phyloP scores from a whole-genome alignment of 2,329 filamentous ascomycete species.

The Claviceps digitariae region DNA sequence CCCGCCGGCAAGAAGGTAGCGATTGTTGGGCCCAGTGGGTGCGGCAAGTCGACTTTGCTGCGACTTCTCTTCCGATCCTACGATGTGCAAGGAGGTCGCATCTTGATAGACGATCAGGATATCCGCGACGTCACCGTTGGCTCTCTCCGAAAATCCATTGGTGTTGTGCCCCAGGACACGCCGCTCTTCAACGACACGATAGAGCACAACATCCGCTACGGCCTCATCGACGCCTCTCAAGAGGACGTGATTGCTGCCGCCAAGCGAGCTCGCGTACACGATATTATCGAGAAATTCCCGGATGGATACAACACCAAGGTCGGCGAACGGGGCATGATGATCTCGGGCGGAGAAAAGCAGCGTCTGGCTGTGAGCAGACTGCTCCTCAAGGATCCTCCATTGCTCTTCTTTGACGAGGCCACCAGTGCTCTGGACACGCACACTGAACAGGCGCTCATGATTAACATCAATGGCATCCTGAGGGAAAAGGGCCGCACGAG shows the following conservation, averaged over 20 bases:
- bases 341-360: conserved; percentile 89
- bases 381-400: conserved; percentile 75
- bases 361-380: conserved; percentile 71
- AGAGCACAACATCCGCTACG: conserved; percentile 90
- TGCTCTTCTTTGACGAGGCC: conserved; percentile 92
- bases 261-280: conserved; percentile 70
- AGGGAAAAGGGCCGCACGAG: conserved; percentile 81
- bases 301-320: conserved; percentile 87
- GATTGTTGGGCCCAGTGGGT: conserved; percentile 87
- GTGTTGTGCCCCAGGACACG: conserved; percentile 93
- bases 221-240: conserved; percentile 59
- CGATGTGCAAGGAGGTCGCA: conserved; percentile 71
- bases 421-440: conserved; percentile 87
- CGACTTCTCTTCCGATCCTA: conserved; percentile 90
- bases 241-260: conserved; percentile 68
- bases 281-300: conserved; percentile 65
- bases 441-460: conserved; percentile 79
- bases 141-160: conserved; percentile 72
- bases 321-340: conserved; percentile 92
- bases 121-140: conserved; percentile 71
- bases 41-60: conserved; percentile 89
- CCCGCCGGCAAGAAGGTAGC: conserved; percentile 94
- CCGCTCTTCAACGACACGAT: conserved; percentile 96
- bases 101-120: conserved; percentile 87
- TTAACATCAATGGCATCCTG: conserved; percentile 85